Evolutionary conservation across 208 protist species (phyloP), one percentile per base, ranked within the genome.

Genomic region (Acanthamoeba healyi): DNA sequence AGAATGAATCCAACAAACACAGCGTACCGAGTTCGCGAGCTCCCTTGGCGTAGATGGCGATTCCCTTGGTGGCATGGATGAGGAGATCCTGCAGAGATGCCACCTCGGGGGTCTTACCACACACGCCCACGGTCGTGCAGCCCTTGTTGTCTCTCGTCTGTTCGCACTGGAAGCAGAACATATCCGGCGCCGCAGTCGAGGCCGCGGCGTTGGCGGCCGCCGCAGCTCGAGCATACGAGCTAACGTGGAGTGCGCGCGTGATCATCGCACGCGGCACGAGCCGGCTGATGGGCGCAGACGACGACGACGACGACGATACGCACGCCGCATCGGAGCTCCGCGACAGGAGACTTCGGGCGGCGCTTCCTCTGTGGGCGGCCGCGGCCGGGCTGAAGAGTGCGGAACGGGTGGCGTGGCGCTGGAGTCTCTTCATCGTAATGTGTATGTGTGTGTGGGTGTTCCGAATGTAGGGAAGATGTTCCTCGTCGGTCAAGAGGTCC

Each of bases 111-210:
- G 92, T 97, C 94, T 98, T 98, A 19, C 94, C 95, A 46, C 97
- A 98, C 14, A 97, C 94, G 58, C 97, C 97, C 19, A 97, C 81
- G n/a, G 87, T 97, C 32, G 96, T 96, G 79, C 97, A 98, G 51
- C 97, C 97, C 14, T 54, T 94, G 29, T 93, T 91, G 58, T 89
- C 92, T 5, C 87, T 42, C 32, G 97, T 98, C 92, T 98, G 97
- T 77, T 98, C 97, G 95, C 97, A 98, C 92, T 98, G 97, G 86
- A 96, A 97, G 94, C 97, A 98, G 92, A 98, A 98, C 97, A 98
- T 98, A 46, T 95, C 81, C 1, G 81, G 46, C 44, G 44, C 5
- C 19, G 17, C 51, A n/a, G 29, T 22, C n/a, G n/a, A n/a, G n/a
- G n/a, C n/a, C n/a, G 36, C 40, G 38, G 88, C 72, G n/a, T 34